These are phyloP conservation scores for Fusarium humuli DNA, from an alignment of 2,329 filamentous ascomycete genomes.

Conservation along the genomic window DNA sequence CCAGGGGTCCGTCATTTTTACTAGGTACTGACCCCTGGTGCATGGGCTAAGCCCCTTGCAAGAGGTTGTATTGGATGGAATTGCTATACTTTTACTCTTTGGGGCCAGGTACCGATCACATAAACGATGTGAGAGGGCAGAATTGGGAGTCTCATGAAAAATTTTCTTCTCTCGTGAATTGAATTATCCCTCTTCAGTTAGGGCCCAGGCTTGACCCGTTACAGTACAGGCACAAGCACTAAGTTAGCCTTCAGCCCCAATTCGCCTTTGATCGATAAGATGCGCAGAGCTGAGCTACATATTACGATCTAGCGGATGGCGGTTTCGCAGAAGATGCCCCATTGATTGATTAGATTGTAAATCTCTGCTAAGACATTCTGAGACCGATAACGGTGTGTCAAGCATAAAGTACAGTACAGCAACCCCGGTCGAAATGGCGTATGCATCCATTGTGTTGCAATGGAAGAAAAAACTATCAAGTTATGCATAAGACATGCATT, in stretches of 20 bases:
- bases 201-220: slow-evolving; percentile 4
- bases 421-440: slow-evolving; percentile 3
- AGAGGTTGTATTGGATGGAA: not conserved
- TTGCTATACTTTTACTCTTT: slow-evolving; percentile 21
- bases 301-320: slow-evolving; percentile 8
- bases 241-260: not conserved
- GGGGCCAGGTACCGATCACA: slow-evolving; percentile 34
- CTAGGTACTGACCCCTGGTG: slow-evolving; percentile 21
- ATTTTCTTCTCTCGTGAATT: slow-evolving; percentile 14
- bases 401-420: slow-evolving; percentile 1
- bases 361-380: slow-evolving; percentile 10
- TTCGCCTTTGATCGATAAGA: slow-evolving; percentile 12
- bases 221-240: not conserved
- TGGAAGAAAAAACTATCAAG: slow-evolving; percentile 15
- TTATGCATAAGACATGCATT: slow-evolving; percentile 36
- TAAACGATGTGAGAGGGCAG: slow-evolving; percentile 12
- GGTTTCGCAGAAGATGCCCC: not conserved
- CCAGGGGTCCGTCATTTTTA: slow-evolving; percentile 20
- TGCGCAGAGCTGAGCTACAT: not conserved
- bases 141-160: slow-evolving; percentile 19
- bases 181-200: slow-evolving; percentile 5
- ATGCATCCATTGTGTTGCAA: slow-evolving; percentile 22
- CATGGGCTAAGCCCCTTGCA: slow-evolving; percentile 15
- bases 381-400: slow-evolving; percentile 24
- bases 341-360: slow-evolving; percentile 15